A percentile compares a stretch with the other conserved stretches of the same genome.
These are phyloP conservation scores for Naumovozyma dairenensis DNA, from an alignment of 805 yeast genomes.

Conservation along the genomic window DNA sequence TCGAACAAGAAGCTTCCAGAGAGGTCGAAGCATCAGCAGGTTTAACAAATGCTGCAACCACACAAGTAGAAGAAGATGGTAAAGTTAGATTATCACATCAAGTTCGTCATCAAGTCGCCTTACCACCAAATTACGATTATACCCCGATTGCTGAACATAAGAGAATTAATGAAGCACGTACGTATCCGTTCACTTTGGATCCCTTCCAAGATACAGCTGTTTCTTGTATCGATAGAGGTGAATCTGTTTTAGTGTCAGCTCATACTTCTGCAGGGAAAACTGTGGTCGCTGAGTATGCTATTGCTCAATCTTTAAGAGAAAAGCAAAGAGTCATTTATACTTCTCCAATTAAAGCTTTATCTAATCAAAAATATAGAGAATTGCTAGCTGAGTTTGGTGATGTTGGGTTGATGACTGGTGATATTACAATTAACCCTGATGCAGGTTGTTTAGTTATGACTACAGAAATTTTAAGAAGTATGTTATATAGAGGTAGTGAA, in stretches of 20 bases:
- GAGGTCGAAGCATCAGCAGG: conserved; percentile 82
- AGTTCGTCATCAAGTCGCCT: conserved; percentile 94
- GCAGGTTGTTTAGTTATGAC: conserved; percentile 99
- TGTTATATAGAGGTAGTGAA: conserved; percentile 96
- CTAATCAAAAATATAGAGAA: conserved; percentile 91
- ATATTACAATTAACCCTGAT: conserved; percentile 95
- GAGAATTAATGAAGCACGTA: conserved; percentile 68
- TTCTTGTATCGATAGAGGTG: conserved; percentile 89
- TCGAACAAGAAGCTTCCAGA: conserved; percentile 82
- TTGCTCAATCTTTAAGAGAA: conserved; percentile 85
- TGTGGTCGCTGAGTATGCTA: conserved; percentile 94
- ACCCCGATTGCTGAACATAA: conserved; percentile 82
- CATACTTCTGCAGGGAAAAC: conserved; percentile 97
- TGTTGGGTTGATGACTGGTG: conserved; percentile 98
- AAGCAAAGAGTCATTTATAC: conserved; percentile 93
- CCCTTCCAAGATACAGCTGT: conserved; percentile 97
- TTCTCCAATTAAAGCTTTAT: conserved; percentile 89
- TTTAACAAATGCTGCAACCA: conserved; percentile 36
- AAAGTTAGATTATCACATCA: conserved; percentile 75
- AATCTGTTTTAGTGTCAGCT: conserved; percentile 93
- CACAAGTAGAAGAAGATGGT: conserved; percentile 35
- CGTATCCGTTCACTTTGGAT: conserved; percentile 86
- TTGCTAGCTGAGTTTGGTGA: conserved; percentile 88
- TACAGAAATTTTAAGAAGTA: conserved; percentile 91
- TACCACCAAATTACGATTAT: conserved; percentile 86